phyloP scores from a whole-genome alignment of 2,329 filamentous ascomycete species.

The Penicillium sp. region DNA sequence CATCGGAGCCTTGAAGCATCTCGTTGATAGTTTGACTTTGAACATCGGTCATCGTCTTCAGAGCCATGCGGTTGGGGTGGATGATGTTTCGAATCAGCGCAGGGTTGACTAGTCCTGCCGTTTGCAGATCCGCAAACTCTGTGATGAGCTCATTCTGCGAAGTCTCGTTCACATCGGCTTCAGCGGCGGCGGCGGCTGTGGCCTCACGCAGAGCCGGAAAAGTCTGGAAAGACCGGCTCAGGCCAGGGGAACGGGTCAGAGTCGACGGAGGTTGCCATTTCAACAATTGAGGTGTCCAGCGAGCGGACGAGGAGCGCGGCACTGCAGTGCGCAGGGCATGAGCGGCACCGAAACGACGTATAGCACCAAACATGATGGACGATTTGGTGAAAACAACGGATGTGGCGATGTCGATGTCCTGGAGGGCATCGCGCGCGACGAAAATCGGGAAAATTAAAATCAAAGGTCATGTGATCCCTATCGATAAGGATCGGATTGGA shows the following conservation, averaged over 20 bases:
- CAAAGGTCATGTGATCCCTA: conserved; percentile 1
- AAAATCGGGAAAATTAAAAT: not conserved
- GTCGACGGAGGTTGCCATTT: conserved; percentile 31
- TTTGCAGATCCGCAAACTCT: conserved; percentile 44
- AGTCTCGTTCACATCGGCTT: conserved; percentile 14
- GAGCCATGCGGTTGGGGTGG: conserved; percentile 64
- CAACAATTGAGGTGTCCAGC: conserved; percentile 32
- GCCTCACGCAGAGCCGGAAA: conserved; percentile 32
- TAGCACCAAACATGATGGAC: conserved; percentile 42
- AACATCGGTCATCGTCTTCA: conserved; percentile 89
- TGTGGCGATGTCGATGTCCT: not conserved
- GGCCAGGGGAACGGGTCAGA: conserved; percentile 14
- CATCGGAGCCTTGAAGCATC: conserved; percentile 77
- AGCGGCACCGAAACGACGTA: conserved; percentile 44
- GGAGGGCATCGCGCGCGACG: not conserved
- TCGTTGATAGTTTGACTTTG: conserved; percentile 82
- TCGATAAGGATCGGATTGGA: conserved; percentile 6
- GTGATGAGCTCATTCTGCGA: conserved; percentile 30
- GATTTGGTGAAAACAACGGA: conserved; percentile 6
- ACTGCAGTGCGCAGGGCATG: conserved; percentile 41
- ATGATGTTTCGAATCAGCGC: conserved; percentile 72
- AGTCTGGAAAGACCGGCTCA: conserved; percentile 35
- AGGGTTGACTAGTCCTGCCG: conserved; percentile 58
- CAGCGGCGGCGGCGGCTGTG: conserved; percentile 26
- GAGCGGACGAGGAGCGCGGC: conserved; percentile 32